Evolutionary conservation across 345 rosid species (phyloP).

Genomic region (Salix dunnii): DNA sequence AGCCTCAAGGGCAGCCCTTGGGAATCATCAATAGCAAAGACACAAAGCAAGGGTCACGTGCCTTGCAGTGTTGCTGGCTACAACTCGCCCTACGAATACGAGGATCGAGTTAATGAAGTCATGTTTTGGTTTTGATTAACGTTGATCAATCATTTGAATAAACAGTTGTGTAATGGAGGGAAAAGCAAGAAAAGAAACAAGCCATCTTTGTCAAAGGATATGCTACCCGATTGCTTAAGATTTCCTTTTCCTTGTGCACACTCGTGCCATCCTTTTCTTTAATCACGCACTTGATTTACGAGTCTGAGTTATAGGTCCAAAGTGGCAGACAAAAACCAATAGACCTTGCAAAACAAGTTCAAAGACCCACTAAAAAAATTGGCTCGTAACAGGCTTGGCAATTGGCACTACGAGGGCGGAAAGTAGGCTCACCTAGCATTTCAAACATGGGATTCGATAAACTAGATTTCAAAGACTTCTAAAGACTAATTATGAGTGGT

Average conservation of each 20-base stretch:
- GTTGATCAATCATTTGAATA: background rate
- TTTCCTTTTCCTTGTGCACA: slow-evolving; percentile 3
- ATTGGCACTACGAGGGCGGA: background rate
- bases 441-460: background rate
- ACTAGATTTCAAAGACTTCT: background rate
- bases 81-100: slow-evolving; percentile 2
- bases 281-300: background rate
- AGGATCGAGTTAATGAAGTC: slow-evolving; percentile 27
- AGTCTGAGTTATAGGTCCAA: background rate
- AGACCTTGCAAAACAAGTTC: slow-evolving; percentile 2
- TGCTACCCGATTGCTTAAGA: background rate
- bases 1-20: slow-evolving; percentile 10
- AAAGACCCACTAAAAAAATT: background rate
- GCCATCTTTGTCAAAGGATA: slow-evolving; percentile 5
- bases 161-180: background rate
- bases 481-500: background rate
- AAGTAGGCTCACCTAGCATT: background rate
- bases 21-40: background rate
- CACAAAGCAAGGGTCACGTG: background rate
- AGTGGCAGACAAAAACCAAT: slow-evolving; percentile 5
- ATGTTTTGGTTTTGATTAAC: slow-evolving; percentile 12
- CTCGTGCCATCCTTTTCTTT: background rate
- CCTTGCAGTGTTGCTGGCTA: slow-evolving; percentile 24
- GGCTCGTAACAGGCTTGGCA: background rate
- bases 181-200: slow-evolving; percentile 4